Evolutionary conservation across 2,329 filamentous ascomycete genomes (phyloP).

Genomic region (Stachybotrys chartarum): DNA sequence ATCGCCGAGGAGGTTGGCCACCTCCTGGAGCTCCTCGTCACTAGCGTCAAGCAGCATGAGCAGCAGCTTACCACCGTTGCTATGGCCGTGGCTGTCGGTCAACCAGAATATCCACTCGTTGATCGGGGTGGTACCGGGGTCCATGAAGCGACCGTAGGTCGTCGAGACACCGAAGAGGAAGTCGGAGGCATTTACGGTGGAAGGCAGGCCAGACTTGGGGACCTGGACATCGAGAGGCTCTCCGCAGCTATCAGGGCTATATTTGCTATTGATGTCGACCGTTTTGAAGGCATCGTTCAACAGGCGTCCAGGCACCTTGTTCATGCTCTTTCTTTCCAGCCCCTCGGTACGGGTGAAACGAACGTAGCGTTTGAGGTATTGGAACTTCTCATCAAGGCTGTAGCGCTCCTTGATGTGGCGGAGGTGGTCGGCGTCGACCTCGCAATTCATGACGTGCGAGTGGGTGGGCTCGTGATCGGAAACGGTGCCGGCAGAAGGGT

Average conservation of each 20-base stretch:
- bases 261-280: slow-evolving; percentile 37
- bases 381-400: slow-evolving; percentile 40
- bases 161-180: slow-evolving; percentile 55
- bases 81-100: slow-evolving; percentile 46
- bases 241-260: slow-evolving; percentile 34
- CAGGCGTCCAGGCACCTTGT: slow-evolving; percentile 40
- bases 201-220: slow-evolving; percentile 40
- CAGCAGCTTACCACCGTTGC: slow-evolving; percentile 50
- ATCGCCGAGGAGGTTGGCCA: slow-evolving; percentile 35
- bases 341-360: slow-evolving; percentile 40
- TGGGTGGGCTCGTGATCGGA: slow-evolving; percentile 8
- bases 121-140: slow-evolving; percentile 42
- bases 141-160: slow-evolving; percentile 46
- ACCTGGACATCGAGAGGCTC: slow-evolving; percentile 45
- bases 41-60: slow-evolving; percentile 46
- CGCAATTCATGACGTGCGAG: slow-evolving; percentile 38
- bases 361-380: slow-evolving; percentile 50
- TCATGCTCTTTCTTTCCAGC: slow-evolving; percentile 42
- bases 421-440: slow-evolving; percentile 39
- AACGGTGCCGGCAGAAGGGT: slow-evolving; percentile 8
- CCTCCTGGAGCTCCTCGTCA: slow-evolving; percentile 42
- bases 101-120: slow-evolving; percentile 56
- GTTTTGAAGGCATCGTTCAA: slow-evolving; percentile 40
- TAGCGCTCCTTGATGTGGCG: slow-evolving; percentile 37
- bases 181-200: slow-evolving; percentile 45